phyloP scores from a whole-genome alignment of 768 basidiomycete species.

The Rhodocollybia butyracea region DNA sequence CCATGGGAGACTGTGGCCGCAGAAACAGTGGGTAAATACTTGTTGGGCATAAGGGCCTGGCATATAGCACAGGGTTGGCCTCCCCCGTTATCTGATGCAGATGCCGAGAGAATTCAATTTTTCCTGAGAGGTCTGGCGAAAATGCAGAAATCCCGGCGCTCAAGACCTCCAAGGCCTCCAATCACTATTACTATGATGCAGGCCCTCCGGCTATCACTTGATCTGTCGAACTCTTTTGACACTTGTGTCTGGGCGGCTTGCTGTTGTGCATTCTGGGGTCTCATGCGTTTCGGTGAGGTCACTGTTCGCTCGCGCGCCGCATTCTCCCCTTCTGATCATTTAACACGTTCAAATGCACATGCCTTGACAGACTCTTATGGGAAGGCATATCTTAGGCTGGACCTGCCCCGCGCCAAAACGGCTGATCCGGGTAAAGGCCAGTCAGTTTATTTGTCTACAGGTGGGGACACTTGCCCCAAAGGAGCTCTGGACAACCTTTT shows the following conservation, averaged over 20 bases:
- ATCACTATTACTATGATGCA: conserved; percentile 29
- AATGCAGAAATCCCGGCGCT: conserved; percentile 12
- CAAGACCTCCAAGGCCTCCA: conserved; percentile 24
- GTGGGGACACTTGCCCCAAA: conserved; percentile 28
- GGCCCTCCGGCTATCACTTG: conserved; percentile 15
- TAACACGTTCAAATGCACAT: too few relatives aligned
- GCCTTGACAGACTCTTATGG: too few relatives aligned
- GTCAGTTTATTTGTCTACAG: conserved; percentile 24
- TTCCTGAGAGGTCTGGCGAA: conserved; percentile 27
- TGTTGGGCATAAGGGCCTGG: conserved; percentile 33
- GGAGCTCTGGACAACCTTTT: conserved; percentile 25
- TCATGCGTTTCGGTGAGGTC: too few relatives aligned
- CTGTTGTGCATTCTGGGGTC: too few relatives aligned
- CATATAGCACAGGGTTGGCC: conserved; percentile 37
- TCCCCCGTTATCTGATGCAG: conserved; percentile 20
- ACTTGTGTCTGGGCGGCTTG: conserved; percentile 36
- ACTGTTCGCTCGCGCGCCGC: too few relatives aligned
- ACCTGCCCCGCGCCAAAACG: conserved; percentile 33
- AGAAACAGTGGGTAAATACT: too few relatives aligned
- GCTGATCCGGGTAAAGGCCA: conserved; percentile 28
- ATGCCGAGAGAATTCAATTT: conserved; percentile 20
- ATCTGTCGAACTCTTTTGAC: conserved; percentile 30
- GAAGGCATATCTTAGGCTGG: conserved; percentile 30
- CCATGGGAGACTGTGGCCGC: conserved; percentile 30
- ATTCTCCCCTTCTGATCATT: too few relatives aligned